phyloP scores from a whole-genome alignment of 2,329 filamentous ascomycete species.

The Pseudopithomyces chartarum region DNA sequence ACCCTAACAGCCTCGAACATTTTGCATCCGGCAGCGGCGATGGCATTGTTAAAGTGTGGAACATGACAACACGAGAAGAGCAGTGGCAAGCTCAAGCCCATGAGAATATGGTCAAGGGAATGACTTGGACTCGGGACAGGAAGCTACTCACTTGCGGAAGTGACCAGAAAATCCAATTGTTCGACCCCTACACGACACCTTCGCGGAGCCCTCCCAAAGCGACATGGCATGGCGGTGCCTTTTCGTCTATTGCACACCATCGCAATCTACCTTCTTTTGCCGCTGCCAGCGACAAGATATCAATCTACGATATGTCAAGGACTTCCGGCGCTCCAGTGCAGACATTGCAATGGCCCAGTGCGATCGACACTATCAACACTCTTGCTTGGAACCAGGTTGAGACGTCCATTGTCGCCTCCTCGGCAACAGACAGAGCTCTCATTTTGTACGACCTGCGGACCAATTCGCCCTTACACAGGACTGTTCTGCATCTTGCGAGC shows the following conservation, averaged over 20 bases:
- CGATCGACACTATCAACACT: slow-evolving; percentile 82
- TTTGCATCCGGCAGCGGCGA: slow-evolving; percentile 62
- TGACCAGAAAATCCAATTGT: slow-evolving; percentile 87
- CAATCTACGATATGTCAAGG: slow-evolving; percentile 85
- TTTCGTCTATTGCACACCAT: slow-evolving; percentile 84
- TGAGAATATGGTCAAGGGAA: slow-evolving; percentile 89
- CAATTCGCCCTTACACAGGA: slow-evolving; percentile 78
- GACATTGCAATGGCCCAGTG: slow-evolving; percentile 83
- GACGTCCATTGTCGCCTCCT: slow-evolving; percentile 85
- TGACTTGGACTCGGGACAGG: slow-evolving; percentile 85
- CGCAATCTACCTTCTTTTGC: slow-evolving; percentile 79
- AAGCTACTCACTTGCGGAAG: slow-evolving; percentile 86
- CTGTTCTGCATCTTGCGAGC: slow-evolving; percentile 83
- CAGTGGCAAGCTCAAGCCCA: slow-evolving; percentile 82
- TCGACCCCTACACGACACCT: slow-evolving; percentile 80
- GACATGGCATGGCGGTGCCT: slow-evolving; percentile 86
- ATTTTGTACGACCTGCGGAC: slow-evolving; percentile 93
- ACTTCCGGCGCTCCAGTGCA: slow-evolving; percentile 79
- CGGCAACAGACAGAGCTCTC: slow-evolving; percentile 82
- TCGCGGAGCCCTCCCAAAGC: slow-evolving; percentile 73
- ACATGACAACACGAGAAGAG: slow-evolving; percentile 73
- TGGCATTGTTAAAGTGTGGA: slow-evolving; percentile 93
- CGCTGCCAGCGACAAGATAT: slow-evolving; percentile 75
- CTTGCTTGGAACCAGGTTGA: slow-evolving; percentile 93
- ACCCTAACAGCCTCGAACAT: slow-evolving; percentile 52